Evolutionary conservation across 805 yeast genomes (phyloP).

Genomic region (Lipomyces starkeyi): DNA sequence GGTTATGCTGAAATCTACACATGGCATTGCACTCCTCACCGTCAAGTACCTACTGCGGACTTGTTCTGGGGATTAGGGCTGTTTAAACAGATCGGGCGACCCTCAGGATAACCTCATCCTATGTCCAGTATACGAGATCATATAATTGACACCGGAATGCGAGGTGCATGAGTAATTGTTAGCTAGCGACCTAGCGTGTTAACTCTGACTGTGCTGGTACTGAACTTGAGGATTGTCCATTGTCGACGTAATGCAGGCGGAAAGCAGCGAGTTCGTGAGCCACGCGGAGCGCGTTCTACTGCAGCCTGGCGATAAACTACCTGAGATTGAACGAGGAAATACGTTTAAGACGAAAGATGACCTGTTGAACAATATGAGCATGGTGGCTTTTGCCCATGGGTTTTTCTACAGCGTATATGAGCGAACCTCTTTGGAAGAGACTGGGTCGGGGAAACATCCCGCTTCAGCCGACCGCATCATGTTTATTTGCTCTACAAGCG

Average conservation of each 20-base stretch:
- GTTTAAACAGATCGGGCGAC: too few species aligned
- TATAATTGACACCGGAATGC: background rate
- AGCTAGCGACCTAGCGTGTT: background rate
- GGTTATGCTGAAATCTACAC: background rate
- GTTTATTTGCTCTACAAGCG: background rate
- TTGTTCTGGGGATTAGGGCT: background rate
- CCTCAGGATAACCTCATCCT: background rate
- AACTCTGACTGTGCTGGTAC: background rate
- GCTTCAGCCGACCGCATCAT: background rate
- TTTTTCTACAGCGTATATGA: slow-evolving; percentile 1
- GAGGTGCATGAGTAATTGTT: background rate
- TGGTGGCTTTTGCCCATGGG: background rate
- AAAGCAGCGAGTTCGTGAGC: background rate
- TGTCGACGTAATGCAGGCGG: background rate
- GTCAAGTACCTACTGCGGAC: too few species aligned
- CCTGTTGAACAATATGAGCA: background rate
- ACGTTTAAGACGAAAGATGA: background rate
- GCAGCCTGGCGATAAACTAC: background rate
- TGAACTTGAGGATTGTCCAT: background rate
- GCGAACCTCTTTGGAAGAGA: background rate
- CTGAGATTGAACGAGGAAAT: background rate
- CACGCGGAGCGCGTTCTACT: background rate
- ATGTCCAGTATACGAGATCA: background rate
- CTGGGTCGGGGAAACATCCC: background rate
- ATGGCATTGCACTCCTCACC: background rate